These are phyloP conservation scores for Pyrenophora tritici-repentis DNA, from an alignment of 2,329 filamentous ascomycete genomes.

Conservation along the genomic window DNA sequence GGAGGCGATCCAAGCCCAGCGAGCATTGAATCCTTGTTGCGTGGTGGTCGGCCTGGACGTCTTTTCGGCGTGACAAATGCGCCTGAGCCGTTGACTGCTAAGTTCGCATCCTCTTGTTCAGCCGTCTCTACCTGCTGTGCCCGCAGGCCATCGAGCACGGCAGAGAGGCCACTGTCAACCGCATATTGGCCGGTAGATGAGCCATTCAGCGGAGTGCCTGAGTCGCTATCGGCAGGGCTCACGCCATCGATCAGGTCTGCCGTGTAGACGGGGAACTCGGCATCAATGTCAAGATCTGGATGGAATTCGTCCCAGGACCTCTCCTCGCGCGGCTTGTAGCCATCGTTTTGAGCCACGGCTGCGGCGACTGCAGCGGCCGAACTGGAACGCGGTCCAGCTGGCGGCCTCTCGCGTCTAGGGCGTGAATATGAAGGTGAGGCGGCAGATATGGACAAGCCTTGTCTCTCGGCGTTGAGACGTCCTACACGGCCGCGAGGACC, in stretches of 20 bases:
- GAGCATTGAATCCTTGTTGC: slow-evolving; percentile 65
- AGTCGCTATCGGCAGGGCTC: slow-evolving; percentile 52
- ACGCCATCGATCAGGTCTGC: slow-evolving; percentile 85
- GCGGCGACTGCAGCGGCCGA: slow-evolving; percentile 88
- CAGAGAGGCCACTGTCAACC: slow-evolving; percentile 42
- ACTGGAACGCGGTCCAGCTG: slow-evolving; percentile 71
- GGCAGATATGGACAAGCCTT: slow-evolving; percentile 49
- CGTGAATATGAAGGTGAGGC: slow-evolving; percentile 53
- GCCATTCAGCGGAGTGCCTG: slow-evolving; percentile 49
- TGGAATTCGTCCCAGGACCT: slow-evolving; percentile 98
- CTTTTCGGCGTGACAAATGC: slow-evolving; percentile 54
- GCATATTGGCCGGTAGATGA: slow-evolving; percentile 36
- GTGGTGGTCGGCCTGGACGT: slow-evolving; percentile 68
- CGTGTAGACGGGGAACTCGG: slow-evolving; percentile 75
- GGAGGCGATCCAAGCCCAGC: slow-evolving; percentile 64
- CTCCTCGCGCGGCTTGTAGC: slow-evolving; percentile 96
- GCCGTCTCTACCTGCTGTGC: slow-evolving; percentile 37
- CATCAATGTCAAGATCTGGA: slow-evolving; percentile 88
- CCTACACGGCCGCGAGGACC: slow-evolving; percentile 60
- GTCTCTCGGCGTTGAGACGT: slow-evolving; percentile 54
- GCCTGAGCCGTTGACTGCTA: slow-evolving; percentile 23
- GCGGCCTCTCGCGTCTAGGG: slow-evolving; percentile 46
- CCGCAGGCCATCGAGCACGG: slow-evolving; percentile 42
- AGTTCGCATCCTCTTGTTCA: slow-evolving; percentile 21
- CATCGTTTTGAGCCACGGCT: slow-evolving; percentile 86